phyloP scores from a whole-genome alignment of 2,329 filamentous ascomycete genomes.

The Fusarium napiforme region DNA sequence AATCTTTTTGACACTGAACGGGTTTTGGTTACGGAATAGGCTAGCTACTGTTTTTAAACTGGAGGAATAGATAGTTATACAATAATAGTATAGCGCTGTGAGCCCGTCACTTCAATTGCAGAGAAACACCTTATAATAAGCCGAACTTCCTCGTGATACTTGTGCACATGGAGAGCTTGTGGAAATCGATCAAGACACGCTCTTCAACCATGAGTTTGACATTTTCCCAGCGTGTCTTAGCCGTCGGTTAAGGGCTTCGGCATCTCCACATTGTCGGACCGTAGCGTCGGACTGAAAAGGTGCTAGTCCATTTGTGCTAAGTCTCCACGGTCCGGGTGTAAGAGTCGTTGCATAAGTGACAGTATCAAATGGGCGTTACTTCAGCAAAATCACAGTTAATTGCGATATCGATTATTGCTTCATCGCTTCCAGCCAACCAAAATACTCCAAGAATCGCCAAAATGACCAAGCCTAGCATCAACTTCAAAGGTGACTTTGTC shows the following conservation, averaged over 20 bases:
- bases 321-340: neutral
- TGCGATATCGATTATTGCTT: too few relatives aligned
- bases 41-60: neutral
- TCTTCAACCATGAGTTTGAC: too few relatives aligned
- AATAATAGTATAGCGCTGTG: rapidly evolving
- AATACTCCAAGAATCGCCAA: neutral
- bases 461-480: neutral
- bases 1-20: neutral
- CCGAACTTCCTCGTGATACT: too few relatives aligned
- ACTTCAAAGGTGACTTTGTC: constrained; percentile 29
- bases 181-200: neutral
- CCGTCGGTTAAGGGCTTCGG: neutral
- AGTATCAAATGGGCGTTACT: neutral
- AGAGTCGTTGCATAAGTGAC: neutral
- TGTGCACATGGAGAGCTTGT: too few relatives aligned
- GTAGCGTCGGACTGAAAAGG: neutral
- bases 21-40: neutral
- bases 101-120: too few relatives aligned
- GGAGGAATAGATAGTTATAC: neutral
- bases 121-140: too few relatives aligned
- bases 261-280: neutral
- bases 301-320: neutral
- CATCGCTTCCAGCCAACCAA: neutral
- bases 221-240: too few relatives aligned
- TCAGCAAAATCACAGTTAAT: neutral